A percentile compares a stretch with the other conserved stretches of the same genome.
phyloP scores from a whole-genome alignment of 805 yeast species.

The Lipomyces spencermartinsiae region DNA sequence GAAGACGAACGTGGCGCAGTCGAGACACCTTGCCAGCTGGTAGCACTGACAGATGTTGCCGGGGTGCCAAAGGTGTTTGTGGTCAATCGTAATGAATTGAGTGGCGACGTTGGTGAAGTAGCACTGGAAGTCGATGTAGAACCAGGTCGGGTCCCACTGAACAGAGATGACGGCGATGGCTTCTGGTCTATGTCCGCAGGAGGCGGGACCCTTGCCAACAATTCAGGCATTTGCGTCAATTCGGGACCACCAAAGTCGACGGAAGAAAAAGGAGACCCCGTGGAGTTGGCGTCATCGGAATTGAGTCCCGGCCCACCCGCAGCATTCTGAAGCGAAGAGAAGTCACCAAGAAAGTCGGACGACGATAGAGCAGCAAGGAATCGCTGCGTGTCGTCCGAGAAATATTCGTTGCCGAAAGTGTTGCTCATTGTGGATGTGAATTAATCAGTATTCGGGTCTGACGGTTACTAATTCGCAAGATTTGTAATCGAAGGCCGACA shows the following conservation, averaged over 20 bases:
- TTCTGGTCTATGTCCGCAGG: not conserved
- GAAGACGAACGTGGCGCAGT: not conserved
- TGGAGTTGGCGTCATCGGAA: not conserved
- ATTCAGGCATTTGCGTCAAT: not conserved
- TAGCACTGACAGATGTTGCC: not conserved
- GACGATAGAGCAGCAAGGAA: conserved; percentile 34
- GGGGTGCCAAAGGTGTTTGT: not conserved
- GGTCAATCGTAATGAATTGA: not conserved
- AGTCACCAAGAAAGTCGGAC: conserved; percentile 36
- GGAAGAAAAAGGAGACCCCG: not conserved
- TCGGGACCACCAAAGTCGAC: not conserved
- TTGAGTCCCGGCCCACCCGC: not conserved
- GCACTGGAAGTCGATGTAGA: conserved; percentile 15
- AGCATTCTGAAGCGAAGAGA: conserved; percentile 16
- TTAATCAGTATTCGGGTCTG: not conserved
- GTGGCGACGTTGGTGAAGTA: not conserved
- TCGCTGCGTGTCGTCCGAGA: conserved; percentile 33
- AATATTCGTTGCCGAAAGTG: conserved; percentile 13
- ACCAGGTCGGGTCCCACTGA: not conserved
- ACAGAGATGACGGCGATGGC: conserved; percentile 5
- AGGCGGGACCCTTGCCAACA: not conserved
- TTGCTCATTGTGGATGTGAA: not conserved
- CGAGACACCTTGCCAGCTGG: not conserved
- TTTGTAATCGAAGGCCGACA: not conserved
- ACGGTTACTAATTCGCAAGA: not conserved